phyloP scores from a whole-genome alignment of 1,139 yeast genomes.

The Sugiyamaella novakii region DNA sequence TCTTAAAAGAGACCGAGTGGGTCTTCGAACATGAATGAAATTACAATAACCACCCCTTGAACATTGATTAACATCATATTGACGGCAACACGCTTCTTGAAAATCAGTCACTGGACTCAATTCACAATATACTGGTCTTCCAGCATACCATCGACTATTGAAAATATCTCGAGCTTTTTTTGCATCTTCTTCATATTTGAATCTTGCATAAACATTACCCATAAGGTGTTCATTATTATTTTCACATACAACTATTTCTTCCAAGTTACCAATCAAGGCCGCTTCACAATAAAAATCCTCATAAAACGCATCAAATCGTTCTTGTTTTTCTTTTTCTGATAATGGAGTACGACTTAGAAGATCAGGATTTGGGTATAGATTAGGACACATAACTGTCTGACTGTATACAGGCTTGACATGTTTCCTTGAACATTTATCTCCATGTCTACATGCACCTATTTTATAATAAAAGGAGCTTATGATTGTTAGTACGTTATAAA shows the following conservation, averaged over 20 bases:
- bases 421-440: conserved; percentile 79
- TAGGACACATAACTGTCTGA: conserved; percentile 65
- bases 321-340: conserved; percentile 48
- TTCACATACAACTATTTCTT: conserved; percentile 73
- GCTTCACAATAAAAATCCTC: conserved; percentile 74
- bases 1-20: conserved; percentile 49
- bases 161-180: conserved; percentile 59
- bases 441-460: conserved; percentile 94
- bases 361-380: conserved; percentile 69
- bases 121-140: conserved; percentile 79
- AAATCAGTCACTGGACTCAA: conserved; percentile 74
- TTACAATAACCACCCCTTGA: conserved; percentile 81
- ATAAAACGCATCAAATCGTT: conserved; percentile 64
- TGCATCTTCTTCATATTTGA: conserved; percentile 59
- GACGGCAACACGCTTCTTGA: conserved; percentile 73
- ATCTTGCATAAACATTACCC: conserved; percentile 82
- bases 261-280: conserved; percentile 60
- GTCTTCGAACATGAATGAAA: conserved; percentile 76
- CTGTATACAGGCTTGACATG: conserved; percentile 75
- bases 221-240: conserved; percentile 70
- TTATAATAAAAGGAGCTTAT: conserved; percentile 65
- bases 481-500: background rate
- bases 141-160: conserved; percentile 81
- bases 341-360: conserved; percentile 32
- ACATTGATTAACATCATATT: conserved; percentile 65